Base-by-base conservation (phyloP, 192 early-diverging fungal species). In the Linnemannia exigua region DNA sequence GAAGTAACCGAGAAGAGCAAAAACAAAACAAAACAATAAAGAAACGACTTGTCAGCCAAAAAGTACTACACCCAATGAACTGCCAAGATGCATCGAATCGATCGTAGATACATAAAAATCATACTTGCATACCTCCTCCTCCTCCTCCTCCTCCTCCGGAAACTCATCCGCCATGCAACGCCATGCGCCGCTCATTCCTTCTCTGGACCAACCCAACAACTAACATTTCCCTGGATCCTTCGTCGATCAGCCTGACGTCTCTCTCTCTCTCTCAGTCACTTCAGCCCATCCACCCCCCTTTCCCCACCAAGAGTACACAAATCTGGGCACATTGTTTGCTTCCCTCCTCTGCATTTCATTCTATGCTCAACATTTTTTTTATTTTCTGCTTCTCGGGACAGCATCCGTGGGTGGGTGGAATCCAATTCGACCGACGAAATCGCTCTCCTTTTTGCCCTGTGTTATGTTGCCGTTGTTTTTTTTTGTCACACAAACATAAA, bases 401-500 rank as follows among this genome's bases (percentile, higher is more conserved):
- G 2, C 58, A 63, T 63, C 58, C 58, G 58, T 63, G 58, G 20
- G 51, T n/a, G 58, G 58, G 31, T 11, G 11, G 31, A 22, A 25
- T 31, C 11, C 25, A n/a, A 63, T 28, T 63, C 58, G 54, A 63
- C 58, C 48, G 12, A 63, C 25, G 25, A 28, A 63, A 58, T n/a
- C 58, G 22, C 28, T 0, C 28, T 31, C 11, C 4, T 7, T 9
- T 44, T 44, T 44, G n/a, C n/a, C n/a, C n/a, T n/a, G n/a, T n/a
- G n/a, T n/a, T n/a, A n/a, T 44, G 41, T 44, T 44, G 41, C n/a
- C n/a, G n/a, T n/a, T n/a, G n/a, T n/a, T n/a, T n/a, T 52, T 58
- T n/a, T 58, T 63, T 63, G 58, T 63, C 58, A 63, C 58, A 63
- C 58, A 63, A 63, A 61, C 19, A 54, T 20, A 54, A 54, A 54